phyloP scores from a whole-genome alignment of 768 basidiomycete genomes.

The Suillus subluteus region DNA sequence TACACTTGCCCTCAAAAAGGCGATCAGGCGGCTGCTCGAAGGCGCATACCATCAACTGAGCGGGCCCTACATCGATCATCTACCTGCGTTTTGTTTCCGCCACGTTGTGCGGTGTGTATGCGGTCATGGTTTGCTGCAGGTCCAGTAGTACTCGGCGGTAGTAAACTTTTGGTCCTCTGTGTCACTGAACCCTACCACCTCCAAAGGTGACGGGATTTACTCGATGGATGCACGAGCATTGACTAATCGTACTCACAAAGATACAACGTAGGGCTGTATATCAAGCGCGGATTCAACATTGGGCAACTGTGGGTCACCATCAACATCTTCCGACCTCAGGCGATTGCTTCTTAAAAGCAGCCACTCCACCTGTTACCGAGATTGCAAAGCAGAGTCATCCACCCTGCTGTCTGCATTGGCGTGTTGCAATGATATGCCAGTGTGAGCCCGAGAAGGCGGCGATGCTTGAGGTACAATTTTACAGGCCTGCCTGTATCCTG shows the following conservation, averaged over 20 bases:
- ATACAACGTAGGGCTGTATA: neutral
- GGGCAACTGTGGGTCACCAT: neutral
- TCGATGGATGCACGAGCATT: neutral
- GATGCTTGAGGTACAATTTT: neutral
- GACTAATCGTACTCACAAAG: neutral
- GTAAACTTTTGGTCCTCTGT: too few relatives aligned
- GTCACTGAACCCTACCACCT: neutral
- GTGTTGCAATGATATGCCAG: neutral
- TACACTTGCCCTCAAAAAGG: too few relatives aligned
- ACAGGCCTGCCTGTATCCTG: neutral
- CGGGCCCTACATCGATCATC: neutral
- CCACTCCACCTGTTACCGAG: neutral
- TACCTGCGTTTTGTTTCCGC: neutral
- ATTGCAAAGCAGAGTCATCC: neutral
- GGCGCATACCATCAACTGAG: too few relatives aligned
- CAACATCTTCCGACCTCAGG: neutral
- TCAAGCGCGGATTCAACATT: neutral
- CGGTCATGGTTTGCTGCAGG: neutral
- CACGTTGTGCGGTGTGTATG: neutral
- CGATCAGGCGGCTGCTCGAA: too few relatives aligned
- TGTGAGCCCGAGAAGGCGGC: neutral
- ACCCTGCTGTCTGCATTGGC: neutral
- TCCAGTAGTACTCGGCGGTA: neutral
- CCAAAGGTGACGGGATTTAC: neutral
- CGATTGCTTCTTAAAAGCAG: neutral